A percentile compares a stretch with the other conserved stretches of the same genome.
Conservation (phyloP, 1,139 yeast genomes). For the Diutina siamensis region DNA sequence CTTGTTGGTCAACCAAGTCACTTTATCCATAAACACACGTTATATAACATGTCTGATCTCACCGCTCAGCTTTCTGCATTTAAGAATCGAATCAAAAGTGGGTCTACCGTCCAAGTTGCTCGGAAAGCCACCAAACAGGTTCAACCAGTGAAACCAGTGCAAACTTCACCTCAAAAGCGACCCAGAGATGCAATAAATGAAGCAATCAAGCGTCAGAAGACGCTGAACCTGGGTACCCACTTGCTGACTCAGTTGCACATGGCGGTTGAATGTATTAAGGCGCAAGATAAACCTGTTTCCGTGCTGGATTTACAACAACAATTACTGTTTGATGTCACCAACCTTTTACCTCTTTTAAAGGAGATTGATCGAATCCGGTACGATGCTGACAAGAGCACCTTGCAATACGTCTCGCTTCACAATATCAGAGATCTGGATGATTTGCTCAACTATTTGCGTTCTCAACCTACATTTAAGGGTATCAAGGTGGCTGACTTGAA, state of each 20-base stretch:
- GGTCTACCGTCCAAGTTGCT: slow-evolving; percentile 29
- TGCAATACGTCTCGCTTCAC: slow-evolving; percentile 81
- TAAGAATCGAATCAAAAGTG: slow-evolving; percentile 36
- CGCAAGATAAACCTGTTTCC: slow-evolving; percentile 57
- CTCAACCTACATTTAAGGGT: slow-evolving; percentile 84
- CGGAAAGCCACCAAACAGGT: slow-evolving; percentile 9
- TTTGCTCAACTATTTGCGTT: slow-evolving; percentile 57
- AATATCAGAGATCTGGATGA: slow-evolving; percentile 78
- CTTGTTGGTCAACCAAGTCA: too few species aligned
- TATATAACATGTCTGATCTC: slow-evolving; percentile 38
- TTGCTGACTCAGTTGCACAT: slow-evolving; percentile 70
- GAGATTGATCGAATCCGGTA: slow-evolving; percentile 68
- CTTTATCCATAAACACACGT: too few species aligned
- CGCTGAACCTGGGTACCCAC: slow-evolving; percentile 41
- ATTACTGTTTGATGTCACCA: slow-evolving; percentile 31
- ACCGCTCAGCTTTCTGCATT: slow-evolving; percentile 39
- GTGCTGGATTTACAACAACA: slow-evolving; percentile 51
- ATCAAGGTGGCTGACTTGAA: slow-evolving; percentile 77
- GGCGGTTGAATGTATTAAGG: slow-evolving; percentile 78
- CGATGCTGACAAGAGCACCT: slow-evolving; percentile 46
- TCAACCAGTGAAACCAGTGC: slow-evolving; percentile 9
- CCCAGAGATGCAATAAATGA: slow-evolving; percentile 21
- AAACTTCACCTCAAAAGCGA: slow-evolving; percentile 9
- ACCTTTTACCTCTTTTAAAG: slow-evolving; percentile 54
- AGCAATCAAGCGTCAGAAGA: slow-evolving; percentile 27